A percentile compares a stretch with the other conserved stretches of the same genome.
Conservation (phyloP, 805 yeast genomes). For the Candida coquimbonensis region DNA sequence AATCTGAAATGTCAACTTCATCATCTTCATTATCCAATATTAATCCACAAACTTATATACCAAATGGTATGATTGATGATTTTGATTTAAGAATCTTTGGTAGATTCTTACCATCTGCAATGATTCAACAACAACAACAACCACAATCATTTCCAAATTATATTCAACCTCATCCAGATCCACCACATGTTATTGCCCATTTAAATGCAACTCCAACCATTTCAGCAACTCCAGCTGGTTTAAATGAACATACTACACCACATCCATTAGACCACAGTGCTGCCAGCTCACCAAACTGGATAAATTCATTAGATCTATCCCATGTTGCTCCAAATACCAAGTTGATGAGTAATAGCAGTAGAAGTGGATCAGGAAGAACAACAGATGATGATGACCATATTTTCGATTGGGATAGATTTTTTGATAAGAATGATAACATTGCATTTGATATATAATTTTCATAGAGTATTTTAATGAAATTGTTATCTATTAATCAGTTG, state of each 20-base stretch:
- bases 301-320: not conserved
- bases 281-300: not conserved
- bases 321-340: not conserved
- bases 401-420: slow-evolving; percentile 24
- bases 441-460: slow-evolving; percentile 3
- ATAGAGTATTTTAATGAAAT: not conserved
- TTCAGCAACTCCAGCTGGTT: not conserved
- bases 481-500: too few species aligned
- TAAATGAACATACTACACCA: not conserved
- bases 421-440: slow-evolving; percentile 17
- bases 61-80: slow-evolving; percentile 64
- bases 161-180: not conserved
- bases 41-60: slow-evolving; percentile 4
- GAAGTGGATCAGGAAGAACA: slow-evolving; percentile 4
- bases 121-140: slow-evolving; percentile 34
- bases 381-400: slow-evolving; percentile 16
- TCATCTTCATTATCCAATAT: not conserved
- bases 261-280: not conserved
- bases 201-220: not conserved
- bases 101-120: slow-evolving; percentile 70
- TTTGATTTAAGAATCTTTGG: slow-evolving; percentile 81
- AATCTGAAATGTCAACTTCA: not conserved
- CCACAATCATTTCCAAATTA: not conserved
- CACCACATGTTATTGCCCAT: too few species aligned
- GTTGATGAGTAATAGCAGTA: not conserved